Percentiles rank a stretch among this genome's conserved stretches.
phyloP scores from a whole-genome alignment of 306 rosid genomes.

The Albizia julibrissin region DNA sequence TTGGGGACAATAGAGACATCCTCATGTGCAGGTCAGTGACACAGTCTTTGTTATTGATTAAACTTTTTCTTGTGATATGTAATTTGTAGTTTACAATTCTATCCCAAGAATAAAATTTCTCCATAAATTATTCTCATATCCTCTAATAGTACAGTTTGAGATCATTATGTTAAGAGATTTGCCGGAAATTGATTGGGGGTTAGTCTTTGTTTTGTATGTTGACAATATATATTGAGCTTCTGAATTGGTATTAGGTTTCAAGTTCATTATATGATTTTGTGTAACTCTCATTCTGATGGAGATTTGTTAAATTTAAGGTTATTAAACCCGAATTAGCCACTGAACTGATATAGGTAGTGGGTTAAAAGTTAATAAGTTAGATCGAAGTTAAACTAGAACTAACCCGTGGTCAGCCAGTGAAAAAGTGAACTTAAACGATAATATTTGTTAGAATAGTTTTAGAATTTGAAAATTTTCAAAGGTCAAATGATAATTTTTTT shows the following conservation, averaged over 20 bases:
- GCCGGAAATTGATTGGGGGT: not conserved
- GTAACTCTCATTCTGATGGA: not conserved
- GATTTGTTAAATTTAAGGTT: not conserved
- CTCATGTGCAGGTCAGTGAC: slow-evolving; percentile 84
- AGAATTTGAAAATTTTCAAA: no score
- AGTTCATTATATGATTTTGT: not conserved
- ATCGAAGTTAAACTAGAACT: no score
- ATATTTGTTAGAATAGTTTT: no score
- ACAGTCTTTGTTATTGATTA: not conserved
- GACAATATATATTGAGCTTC: not conserved
- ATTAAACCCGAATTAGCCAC: rapidly evolving
- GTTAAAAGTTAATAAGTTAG: no score
- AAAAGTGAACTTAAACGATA: no score
- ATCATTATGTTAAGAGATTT: not conserved
- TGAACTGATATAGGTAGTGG: no score
- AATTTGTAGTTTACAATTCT: not conserved
- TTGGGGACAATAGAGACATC: slow-evolving; percentile 68
- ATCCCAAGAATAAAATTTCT: not conserved
- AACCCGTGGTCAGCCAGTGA: no score
- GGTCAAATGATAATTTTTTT: no score
- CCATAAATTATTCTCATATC: not conserved
- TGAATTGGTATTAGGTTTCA: not conserved
- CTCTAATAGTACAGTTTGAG: not conserved
- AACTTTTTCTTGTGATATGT: not conserved
- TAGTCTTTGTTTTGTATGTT: no score